Percentiles rank a stretch among this genome's conserved stretches.
These are phyloP conservation scores for Diutina pseudorugosa DNA, from an alignment of 1,139 yeast species.

Conservation along the genomic window DNA sequence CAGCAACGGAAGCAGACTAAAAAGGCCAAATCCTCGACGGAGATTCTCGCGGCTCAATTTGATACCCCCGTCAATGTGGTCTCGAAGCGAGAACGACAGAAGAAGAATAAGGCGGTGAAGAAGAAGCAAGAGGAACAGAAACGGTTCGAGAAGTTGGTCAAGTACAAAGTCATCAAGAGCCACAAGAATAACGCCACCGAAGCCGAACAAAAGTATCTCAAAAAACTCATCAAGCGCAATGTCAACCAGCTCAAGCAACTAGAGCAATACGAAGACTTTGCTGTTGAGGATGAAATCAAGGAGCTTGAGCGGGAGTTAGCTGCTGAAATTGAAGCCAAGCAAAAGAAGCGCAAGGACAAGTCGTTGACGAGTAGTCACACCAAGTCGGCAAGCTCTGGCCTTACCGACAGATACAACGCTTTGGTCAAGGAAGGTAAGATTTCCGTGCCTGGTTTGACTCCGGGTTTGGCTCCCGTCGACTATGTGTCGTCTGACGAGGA, in stretches of 20 bases:
- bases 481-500: slow-evolving; percentile 29
- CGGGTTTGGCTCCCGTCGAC: slow-evolving; percentile 87
- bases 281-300: slow-evolving; percentile 29
- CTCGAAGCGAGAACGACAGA: slow-evolving; percentile 22
- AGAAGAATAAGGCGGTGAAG: slow-evolving; percentile 21
- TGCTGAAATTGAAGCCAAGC: slow-evolving; percentile 18
- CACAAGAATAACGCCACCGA: slow-evolving; percentile 22
- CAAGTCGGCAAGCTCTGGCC: not conserved
- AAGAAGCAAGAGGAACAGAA: slow-evolving; percentile 23
- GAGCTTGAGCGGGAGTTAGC: slow-evolving; percentile 18
- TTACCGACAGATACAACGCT: slow-evolving; percentile 7
- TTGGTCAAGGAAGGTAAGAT: slow-evolving; percentile 31
- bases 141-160: slow-evolving; percentile 36
- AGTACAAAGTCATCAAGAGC: slow-evolving; percentile 34
- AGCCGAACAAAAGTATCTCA: slow-evolving; percentile 37
- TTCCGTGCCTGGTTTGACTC: slow-evolving; percentile 65
- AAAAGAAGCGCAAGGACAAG: slow-evolving; percentile 12
- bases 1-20: slow-evolving; percentile 6
- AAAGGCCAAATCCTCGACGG: slow-evolving; percentile 12
- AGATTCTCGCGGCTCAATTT: slow-evolving; percentile 11
- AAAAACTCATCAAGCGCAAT: slow-evolving; percentile 38
- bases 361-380: slow-evolving; percentile 5
- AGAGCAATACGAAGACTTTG: slow-evolving; percentile 34
- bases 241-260: slow-evolving; percentile 29
- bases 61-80: slow-evolving; percentile 8